These are phyloP conservation scores for Erysimum cheiri DNA, from an alignment of 441 rosid genomes.

Conservation along the genomic window DNA sequence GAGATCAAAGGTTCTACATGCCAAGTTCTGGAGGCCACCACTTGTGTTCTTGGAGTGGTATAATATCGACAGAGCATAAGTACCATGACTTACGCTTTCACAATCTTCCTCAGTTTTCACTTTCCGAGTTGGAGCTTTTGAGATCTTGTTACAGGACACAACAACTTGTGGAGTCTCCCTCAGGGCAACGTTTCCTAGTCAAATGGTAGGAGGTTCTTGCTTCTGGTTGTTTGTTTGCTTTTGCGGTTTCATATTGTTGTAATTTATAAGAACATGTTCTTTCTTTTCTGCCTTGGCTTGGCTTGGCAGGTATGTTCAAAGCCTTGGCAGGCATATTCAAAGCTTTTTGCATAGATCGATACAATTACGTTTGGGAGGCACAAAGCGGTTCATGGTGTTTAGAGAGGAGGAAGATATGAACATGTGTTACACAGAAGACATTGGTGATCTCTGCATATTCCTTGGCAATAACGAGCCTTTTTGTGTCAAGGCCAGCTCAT, in stretches of 20 bases:
- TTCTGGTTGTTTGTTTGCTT: not conserved
- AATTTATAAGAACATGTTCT: not conserved
- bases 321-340: not conserved
- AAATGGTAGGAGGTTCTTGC: slow-evolving; percentile 3
- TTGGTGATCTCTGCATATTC: slow-evolving; percentile 39
- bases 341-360: not conserved
- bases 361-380: not conserved
- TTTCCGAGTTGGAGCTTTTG: not conserved
- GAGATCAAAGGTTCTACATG: slow-evolving; percentile 18
- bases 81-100: not conserved
- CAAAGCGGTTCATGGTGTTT: slow-evolving; percentile 38
- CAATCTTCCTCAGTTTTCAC: not conserved
- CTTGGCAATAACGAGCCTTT: slow-evolving; percentile 36
- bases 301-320: slow-evolving; percentile 10
- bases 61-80: not conserved
- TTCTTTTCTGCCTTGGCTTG: not conserved
- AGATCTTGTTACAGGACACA: slow-evolving; percentile 13
- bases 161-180: slow-evolving; percentile 29
- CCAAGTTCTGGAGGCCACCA: not conserved
- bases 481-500: slow-evolving; percentile 28
- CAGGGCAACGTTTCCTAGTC: slow-evolving; percentile 35
- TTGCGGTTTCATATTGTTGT: not conserved
- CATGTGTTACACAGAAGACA: slow-evolving; percentile 35
- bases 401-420: slow-evolving; percentile 34
- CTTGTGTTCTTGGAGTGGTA: not conserved